phyloP scores from a whole-genome alignment of 2,329 filamentous ascomycete species.

The Trichophaea hybrida region DNA sequence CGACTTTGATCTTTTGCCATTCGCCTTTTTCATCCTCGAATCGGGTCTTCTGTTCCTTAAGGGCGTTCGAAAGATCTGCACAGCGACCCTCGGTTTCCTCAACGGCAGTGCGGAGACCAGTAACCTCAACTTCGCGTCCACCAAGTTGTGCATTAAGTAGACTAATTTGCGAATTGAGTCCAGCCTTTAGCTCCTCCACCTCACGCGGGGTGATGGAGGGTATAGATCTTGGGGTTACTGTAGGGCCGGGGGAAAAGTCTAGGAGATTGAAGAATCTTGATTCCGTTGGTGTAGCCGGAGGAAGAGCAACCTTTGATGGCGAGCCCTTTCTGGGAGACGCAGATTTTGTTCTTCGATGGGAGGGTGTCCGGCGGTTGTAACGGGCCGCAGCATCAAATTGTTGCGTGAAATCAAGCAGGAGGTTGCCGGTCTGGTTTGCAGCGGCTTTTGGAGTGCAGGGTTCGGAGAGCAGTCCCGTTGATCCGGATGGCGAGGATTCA shows the following conservation, averaged over 20 bases:
- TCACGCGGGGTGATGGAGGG: constrained; percentile 85
- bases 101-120: constrained; percentile 73
- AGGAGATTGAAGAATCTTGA: constrained; percentile 54
- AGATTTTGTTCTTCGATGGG: constrained; percentile 33
- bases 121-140: constrained; percentile 83
- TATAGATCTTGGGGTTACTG: constrained; percentile 80
- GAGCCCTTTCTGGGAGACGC: constrained; percentile 32
- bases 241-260: constrained; percentile 86
- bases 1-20: constrained; percentile 17
- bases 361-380: constrained; percentile 32
- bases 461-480: background rate
- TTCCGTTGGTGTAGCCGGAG: constrained; percentile 24
- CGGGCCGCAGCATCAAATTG: constrained; percentile 43
- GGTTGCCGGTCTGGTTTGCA: constrained; percentile 51
- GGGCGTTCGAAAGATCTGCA: constrained; percentile 54
- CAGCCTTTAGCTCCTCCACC: constrained; percentile 80
- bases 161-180: constrained; percentile 82
- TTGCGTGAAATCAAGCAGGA: constrained; percentile 79
- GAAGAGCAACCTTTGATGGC: constrained; percentile 16
- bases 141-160: constrained; percentile 82
- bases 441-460: background rate
- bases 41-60: constrained; percentile 54
- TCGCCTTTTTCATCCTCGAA: constrained; percentile 37
- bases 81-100: constrained; percentile 84
- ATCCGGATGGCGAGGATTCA: constrained; percentile 33